These are phyloP conservation scores for Achaetomium macrosporum DNA, from an alignment of 2,329 filamentous ascomycete genomes.

Conservation along the genomic window DNA sequence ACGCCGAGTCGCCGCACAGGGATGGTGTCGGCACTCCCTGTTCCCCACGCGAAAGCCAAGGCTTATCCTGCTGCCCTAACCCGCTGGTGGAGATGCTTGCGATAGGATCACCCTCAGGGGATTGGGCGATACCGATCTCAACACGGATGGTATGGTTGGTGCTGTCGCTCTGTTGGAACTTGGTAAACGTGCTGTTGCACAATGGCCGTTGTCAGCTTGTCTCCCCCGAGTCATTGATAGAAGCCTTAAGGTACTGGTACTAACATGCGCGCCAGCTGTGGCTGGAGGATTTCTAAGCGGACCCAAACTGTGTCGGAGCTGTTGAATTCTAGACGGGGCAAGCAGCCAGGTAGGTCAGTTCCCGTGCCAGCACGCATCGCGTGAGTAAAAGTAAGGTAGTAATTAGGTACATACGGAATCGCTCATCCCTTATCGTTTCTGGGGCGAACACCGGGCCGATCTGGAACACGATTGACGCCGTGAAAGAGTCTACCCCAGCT, in stretches of 20 bases:
- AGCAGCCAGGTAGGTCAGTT: background rate
- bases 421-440: no score
- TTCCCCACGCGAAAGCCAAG: background rate
- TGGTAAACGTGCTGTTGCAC: constrained; percentile 3
- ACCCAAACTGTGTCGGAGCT: background rate
- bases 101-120: background rate
- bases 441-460: background rate
- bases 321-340: background rate
- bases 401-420: no score
- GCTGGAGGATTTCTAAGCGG: background rate
- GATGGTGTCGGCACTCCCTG: background rate
- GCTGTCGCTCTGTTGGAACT: background rate
- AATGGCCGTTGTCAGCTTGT: background rate
- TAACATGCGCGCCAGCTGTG: background rate
- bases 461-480: background rate
- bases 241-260: background rate
- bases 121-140: background rate
- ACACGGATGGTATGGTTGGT: background rate
- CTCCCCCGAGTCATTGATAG: no score
- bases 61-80: background rate
- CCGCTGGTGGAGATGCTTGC: background rate
- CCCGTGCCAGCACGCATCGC: no score
- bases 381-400: no score
- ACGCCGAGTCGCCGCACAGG: constrained; percentile 11
- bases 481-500: no score